Evolutionary conservation across 140 eudicot species (phyloP), one percentile per base, ranked within the genome.

Genomic region (Stevia rebaudiana): DNA sequence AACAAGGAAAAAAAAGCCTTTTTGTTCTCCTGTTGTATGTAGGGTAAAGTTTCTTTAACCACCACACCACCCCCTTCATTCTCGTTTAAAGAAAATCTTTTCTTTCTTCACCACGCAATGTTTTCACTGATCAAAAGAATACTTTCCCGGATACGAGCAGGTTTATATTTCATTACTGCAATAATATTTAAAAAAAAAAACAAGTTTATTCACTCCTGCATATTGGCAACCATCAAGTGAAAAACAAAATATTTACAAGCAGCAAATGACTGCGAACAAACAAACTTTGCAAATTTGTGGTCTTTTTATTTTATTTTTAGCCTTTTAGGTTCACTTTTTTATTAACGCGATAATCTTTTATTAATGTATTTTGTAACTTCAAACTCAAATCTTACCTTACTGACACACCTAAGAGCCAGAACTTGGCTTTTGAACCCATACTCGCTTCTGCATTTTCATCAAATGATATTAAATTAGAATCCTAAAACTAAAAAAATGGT

Each of bases 371-470:
- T n/a, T n/a, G 24, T 68, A 68, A 22, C n/a, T 49, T 49, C 40
- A 58, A 49, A 22, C 41, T 36, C 41, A n/a, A 36, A 36, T 10
- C 78, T 71, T 80, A 90, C 95, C 97, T 67, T 74, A 33, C 13
- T 36, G 71, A 67, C 30, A 25, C 57, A 62, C 74, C 78, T 82
- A 90, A 28, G 97, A 77, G 59, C 95, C 97, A 42, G 97, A 78
- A 66, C 89, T 80, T 65, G 97, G 83, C 84, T 90, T 90, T 74
- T 90, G 97, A 78, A 90, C 88, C 97, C 97, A 90, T 51, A 86
- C 95, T 54, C 89, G 94, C 72, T 80, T 90, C 97, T 90, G 95
- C 71, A 84, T 47, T 49, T 24, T 13, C 61, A 63, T 28, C 50
- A 35, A 11, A 56, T 68, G 61, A 18, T 17, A 52, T n/a, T 49